phyloP scores from a whole-genome alignment of 345 rosid genomes.

The Salix arbutifolia region DNA sequence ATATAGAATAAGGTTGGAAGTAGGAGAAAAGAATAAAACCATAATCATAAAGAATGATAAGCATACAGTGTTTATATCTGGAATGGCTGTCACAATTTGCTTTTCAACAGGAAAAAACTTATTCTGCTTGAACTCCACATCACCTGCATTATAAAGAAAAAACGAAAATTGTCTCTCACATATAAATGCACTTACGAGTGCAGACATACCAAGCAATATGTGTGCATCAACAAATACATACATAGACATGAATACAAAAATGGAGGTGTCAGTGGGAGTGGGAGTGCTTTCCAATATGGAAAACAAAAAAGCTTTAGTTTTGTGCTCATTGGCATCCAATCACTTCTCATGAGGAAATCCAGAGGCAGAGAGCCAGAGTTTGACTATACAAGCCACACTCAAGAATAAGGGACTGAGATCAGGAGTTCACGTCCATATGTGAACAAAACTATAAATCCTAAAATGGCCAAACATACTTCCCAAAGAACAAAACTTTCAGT shows the following conservation, averaged over 20 bases:
- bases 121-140: conserved; percentile 91
- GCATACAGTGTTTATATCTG: conserved; percentile 69
- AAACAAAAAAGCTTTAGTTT: not conserved
- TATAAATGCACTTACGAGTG: not conserved
- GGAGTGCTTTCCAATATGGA: not conserved
- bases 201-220: not conserved
- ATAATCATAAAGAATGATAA: not conserved
- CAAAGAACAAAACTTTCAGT: no score
- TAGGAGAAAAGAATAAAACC: not conserved
- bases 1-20: not conserved
- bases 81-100: conserved; percentile 83
- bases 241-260: not conserved
- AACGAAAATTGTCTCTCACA: not conserved
- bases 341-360: not conserved
- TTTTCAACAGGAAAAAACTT: conserved; percentile 70
- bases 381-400: not conserved
- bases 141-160: conserved; percentile 51
- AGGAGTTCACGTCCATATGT: conserved; percentile 48
- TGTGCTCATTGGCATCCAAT: not conserved
- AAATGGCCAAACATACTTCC: no score
- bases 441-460: conserved; percentile 59
- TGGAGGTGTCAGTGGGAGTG: not conserved
- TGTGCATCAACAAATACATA: not conserved
- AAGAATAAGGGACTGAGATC: not conserved
- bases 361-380: not conserved